phyloP scores from a whole-genome alignment of 257 asterid species.

The Cordia subcordata region DNA sequence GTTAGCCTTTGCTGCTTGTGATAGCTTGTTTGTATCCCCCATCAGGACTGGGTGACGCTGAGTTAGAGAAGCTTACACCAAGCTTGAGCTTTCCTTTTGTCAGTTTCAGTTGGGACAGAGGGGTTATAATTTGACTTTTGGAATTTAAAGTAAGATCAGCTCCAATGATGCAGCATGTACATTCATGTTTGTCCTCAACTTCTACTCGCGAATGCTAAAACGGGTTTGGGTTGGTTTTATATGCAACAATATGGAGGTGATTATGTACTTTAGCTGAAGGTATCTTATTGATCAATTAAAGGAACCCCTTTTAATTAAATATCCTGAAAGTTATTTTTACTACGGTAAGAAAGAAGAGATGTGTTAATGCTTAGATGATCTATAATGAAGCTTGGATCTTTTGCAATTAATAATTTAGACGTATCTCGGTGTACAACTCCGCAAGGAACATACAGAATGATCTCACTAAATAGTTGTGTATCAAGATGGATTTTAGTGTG shows the following conservation, averaged over 20 bases:
- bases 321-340: too few relatives aligned
- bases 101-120: background rate
- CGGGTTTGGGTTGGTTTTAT: background rate
- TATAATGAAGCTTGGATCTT: too few relatives aligned
- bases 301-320: too few relatives aligned
- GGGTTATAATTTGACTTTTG: background rate
- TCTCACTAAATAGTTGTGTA: too few relatives aligned
- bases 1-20: constrained; percentile 7
- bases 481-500: too few relatives aligned
- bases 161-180: background rate
- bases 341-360: too few relatives aligned
- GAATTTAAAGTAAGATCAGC: too few relatives aligned
- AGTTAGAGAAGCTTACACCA: background rate
- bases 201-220: background rate
- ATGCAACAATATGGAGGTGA: background rate
- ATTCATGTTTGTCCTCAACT: background rate
- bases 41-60: background rate
- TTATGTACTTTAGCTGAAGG: background rate
- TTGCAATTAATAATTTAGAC: too few relatives aligned
- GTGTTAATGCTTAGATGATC: too few relatives aligned
- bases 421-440: too few relatives aligned
- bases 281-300: too few relatives aligned
- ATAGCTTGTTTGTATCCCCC: constrained; percentile 15
- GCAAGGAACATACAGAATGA: too few relatives aligned
- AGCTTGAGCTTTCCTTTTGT: background rate